These are phyloP conservation scores for Samsoniella hepiali DNA, from an alignment of 2,329 filamentous ascomycete species.

Conservation along the genomic window DNA sequence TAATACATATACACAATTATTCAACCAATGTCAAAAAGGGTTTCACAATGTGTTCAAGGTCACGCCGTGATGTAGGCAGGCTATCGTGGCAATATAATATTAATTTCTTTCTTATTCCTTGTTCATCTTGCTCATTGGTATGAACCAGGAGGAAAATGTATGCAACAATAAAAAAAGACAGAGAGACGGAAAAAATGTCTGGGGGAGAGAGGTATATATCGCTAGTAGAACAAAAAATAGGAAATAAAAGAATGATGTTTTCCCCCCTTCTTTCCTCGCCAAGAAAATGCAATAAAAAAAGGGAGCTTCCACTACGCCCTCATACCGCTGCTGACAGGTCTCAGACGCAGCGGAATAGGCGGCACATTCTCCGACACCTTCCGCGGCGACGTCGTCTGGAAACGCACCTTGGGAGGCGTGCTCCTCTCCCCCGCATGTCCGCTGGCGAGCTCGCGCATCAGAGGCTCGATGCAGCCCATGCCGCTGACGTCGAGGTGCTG, in stretches of 20 bases:
- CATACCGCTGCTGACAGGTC: neutral
- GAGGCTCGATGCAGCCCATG: slow-evolving; percentile 41
- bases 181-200: neutral
- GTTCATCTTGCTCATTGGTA: neutral
- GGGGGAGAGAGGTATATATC: slow-evolving; percentile 9
- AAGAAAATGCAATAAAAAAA: neutral
- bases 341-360: slow-evolving; percentile 4
- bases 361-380: neutral
- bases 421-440: slow-evolving; percentile 11
- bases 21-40: neutral
- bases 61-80: neutral
- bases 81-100: neutral
- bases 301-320: neutral
- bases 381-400: neutral
- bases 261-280: neutral
- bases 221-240: neutral
- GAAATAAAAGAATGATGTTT: neutral
- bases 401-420: neutral
- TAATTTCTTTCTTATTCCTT: neutral
- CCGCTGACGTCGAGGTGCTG: slow-evolving; percentile 32
- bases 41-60: neutral
- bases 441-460: slow-evolving; percentile 43
- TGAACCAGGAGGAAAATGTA: neutral
- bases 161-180: neutral
- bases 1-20: neutral